These are phyloP conservation scores for Tricholoma sp. DNA, from an alignment of 768 basidiomycete species.

Conservation along the genomic window DNA sequence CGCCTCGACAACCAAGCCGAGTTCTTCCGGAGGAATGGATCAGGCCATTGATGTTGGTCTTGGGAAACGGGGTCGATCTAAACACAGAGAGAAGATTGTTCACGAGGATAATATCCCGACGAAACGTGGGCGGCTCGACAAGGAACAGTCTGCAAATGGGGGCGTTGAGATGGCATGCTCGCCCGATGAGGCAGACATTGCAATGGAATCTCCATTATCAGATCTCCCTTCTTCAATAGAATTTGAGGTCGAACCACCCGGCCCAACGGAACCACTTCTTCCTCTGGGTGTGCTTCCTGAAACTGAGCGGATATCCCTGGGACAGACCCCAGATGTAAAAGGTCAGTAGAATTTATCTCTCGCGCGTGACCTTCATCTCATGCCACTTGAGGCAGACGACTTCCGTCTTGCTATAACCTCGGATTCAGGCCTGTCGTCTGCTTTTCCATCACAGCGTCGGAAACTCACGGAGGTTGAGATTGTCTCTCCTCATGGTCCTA, in stretches of 20 bases:
- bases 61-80: background rate
- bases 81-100: background rate
- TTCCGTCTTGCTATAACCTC: background rate
- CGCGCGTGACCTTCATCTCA: background rate
- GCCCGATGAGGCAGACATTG: background rate
- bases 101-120: slow-evolving; percentile 7
- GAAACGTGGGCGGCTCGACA: slow-evolving; percentile 32
- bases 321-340: background rate
- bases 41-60: background rate
- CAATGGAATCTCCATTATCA: background rate
- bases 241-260: background rate
- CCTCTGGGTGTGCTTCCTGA: background rate
- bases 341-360: background rate
- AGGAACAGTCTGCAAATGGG: slow-evolving; percentile 9
- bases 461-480: background rate
- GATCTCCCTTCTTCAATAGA: background rate
- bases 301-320: background rate
- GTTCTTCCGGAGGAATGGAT: background rate
- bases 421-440: background rate
- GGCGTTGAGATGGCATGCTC: background rate
- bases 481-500: background rate
- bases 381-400: background rate
- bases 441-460: background rate
- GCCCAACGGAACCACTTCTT: background rate
- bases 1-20: background rate